phyloP scores from a whole-genome alignment of 2,329 filamentous ascomycete species.

The Apiospora kogelbergensis region DNA sequence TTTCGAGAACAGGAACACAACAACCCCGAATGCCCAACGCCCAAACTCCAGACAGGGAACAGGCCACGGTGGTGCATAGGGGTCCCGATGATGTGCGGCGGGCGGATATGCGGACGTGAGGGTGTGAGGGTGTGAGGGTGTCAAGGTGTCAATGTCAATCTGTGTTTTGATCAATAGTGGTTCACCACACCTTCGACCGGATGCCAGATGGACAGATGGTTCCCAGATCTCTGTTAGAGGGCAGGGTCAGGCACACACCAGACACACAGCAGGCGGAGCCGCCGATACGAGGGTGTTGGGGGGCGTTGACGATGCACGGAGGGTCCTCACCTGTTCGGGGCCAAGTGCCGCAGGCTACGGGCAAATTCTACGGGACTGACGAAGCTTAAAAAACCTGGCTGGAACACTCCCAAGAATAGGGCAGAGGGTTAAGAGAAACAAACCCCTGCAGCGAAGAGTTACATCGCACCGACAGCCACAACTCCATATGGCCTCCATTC shows the following conservation, averaged over 20 bases:
- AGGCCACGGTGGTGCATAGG: neutral
- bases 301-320: conserved; percentile 2
- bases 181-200: too few relatives aligned
- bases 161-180: too few relatives aligned
- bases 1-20: neutral
- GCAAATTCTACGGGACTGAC: neutral
- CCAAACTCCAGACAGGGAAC: neutral
- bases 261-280: neutral
- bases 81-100: neutral
- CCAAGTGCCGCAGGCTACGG: neutral
- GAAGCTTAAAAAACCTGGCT: conserved; percentile 4
- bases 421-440: neutral
- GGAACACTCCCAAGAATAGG: neutral
- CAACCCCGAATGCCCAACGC: neutral
- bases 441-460: neutral
- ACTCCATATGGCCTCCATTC: neutral
- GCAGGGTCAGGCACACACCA: too few relatives aligned
- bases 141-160: too few relatives aligned
- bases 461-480: neutral
- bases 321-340: neutral
- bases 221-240: too few relatives aligned
- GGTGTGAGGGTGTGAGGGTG: too few relatives aligned
- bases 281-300: neutral
- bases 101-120: too few relatives aligned
- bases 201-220: too few relatives aligned